phyloP scores from a whole-genome alignment of 805 yeast genomes.

The Myxozyma vanderwaltii region DNA sequence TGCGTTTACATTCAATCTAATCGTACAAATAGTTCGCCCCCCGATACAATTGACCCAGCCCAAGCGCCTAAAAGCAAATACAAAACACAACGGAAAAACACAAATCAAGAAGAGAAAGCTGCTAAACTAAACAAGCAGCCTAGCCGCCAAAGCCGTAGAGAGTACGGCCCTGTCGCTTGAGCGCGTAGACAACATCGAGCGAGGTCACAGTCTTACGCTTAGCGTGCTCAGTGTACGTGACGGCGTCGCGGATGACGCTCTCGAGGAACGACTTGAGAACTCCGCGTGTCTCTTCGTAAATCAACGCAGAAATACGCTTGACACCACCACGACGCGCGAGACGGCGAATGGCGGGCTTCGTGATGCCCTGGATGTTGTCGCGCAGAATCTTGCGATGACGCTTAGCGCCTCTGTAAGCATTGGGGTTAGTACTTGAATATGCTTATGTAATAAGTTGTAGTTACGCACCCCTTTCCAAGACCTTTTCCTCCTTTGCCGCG shows the following conservation, averaged over 20 bases:
- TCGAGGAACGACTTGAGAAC: conserved; percentile 94
- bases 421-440: conserved; percentile 1
- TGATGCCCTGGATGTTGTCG: conserved; percentile 99
- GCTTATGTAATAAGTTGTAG: not conserved
- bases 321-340: conserved; percentile 99
- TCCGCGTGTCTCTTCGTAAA: conserved; percentile 98
- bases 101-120: not conserved
- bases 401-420: conserved; percentile 81
- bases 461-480: conserved; percentile 75
- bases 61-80: not conserved
- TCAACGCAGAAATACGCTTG: conserved; percentile 98
- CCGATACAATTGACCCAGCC: too few species aligned
- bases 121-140: conserved; percentile 33
- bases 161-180: conserved; percentile 99
- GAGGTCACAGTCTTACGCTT: conserved; percentile 99
- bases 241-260: conserved; percentile 98
- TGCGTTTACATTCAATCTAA: not conserved
- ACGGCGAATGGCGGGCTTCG: conserved; percentile 99
- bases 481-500: conserved; percentile 99
- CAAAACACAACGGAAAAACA: not conserved
- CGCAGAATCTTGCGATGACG: conserved; percentile 99
- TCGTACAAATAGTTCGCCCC: not conserved
- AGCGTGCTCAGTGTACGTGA: conserved; percentile 99
- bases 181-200: conserved; percentile 96
- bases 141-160: conserved; percentile 99